These are phyloP conservation scores for Magnaporthiopsis rhizophila DNA, from an alignment of 2,329 filamentous ascomycete genomes.

Conservation along the genomic window DNA sequence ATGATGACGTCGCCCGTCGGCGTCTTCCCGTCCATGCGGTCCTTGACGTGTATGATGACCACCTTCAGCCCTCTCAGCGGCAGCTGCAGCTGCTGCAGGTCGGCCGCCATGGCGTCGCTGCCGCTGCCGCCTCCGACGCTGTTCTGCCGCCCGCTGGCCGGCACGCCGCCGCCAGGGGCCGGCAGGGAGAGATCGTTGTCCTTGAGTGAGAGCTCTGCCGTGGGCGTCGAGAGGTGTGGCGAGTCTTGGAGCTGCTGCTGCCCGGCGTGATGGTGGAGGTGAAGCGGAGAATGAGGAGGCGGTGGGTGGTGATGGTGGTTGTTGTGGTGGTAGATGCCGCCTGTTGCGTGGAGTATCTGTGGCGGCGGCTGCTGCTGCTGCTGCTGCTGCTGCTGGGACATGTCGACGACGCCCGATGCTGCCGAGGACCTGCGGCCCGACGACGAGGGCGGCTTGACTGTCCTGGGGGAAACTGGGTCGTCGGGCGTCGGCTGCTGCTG, in stretches of 20 bases:
- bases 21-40: conserved; percentile 66
- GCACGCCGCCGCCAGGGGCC: neutral
- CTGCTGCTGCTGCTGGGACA: conserved; percentile 9
- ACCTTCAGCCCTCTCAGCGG: conserved; percentile 68
- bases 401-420: neutral
- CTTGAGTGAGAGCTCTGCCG: conserved; percentile 34
- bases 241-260: conserved; percentile 19
- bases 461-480: conserved; percentile 45
- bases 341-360: no score
- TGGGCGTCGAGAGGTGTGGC: conserved; percentile 39
- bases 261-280: neutral
- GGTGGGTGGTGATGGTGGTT: neutral
- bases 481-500: conserved; percentile 22
- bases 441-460: conserved; percentile 23
- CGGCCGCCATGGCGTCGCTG: neutral
- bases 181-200: conserved; percentile 21
- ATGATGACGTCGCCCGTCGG: conserved; percentile 59
- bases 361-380: no score
- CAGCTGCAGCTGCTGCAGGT: conserved; percentile 12
- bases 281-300: no score
- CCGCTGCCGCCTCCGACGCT: neutral
- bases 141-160: neutral
- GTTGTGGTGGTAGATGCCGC: no score
- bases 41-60: conserved; percentile 91
- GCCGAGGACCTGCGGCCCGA: conserved; percentile 7